Conservation (phyloP, 2,329 filamentous ascomycete species). For the Hymenoscyphus albidus region DNA sequence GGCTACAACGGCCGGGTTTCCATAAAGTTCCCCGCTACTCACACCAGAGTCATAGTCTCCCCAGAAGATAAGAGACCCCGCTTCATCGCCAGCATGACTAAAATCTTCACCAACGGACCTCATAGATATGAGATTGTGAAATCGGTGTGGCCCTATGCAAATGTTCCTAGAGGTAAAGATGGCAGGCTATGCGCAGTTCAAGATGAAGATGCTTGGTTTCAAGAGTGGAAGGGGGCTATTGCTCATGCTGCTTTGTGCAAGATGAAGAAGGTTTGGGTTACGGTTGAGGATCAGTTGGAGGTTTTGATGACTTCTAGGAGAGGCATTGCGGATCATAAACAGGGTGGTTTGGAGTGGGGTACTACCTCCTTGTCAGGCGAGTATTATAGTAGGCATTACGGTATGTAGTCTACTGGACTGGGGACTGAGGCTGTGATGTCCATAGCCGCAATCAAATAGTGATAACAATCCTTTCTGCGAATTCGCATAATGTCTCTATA, state of each 20-base stretch:
- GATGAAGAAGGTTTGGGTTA: conserved; percentile 31
- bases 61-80: conserved; percentile 51
- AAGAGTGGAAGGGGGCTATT: conserved; percentile 47
- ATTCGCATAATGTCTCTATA: too few species aligned
- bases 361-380: not conserved
- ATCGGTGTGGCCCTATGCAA: conserved; percentile 55
- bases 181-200: conserved; percentile 48
- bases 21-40: conserved; percentile 48
- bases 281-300: conserved; percentile 32
- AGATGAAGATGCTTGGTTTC: conserved; percentile 55
- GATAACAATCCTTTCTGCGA: too few species aligned
- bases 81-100: conserved; percentile 50
- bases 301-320: conserved; percentile 30
- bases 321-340: conserved; percentile 12
- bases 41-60: conserved; percentile 47
- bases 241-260: conserved; percentile 36
- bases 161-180: conserved; percentile 41
- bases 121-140: conserved; percentile 54
- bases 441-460: too few species aligned
- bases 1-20: conserved; percentile 48
- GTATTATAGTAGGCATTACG: not conserved
- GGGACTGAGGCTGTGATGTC: not conserved
- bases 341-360: conserved; percentile 2
- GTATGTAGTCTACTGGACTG: not conserved
- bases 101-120: conserved; percentile 48